Evolutionary conservation across 2,329 filamentous ascomycete species (phyloP).

Genomic region (Aspergillus quadricinctus): DNA sequence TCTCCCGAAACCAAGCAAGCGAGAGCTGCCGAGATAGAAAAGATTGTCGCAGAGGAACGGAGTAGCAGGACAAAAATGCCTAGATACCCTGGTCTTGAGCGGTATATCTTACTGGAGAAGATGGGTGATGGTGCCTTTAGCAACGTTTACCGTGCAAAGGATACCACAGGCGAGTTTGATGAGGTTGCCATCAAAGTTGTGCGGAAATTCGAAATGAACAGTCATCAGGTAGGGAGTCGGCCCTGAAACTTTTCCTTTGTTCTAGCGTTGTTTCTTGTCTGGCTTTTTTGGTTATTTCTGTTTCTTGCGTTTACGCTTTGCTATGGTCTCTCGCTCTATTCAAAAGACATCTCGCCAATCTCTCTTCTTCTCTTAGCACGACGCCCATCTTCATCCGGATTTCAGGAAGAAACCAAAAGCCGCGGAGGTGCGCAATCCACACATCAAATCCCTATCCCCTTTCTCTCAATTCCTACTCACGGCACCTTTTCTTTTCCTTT

Average conservation of each 20-base stretch:
- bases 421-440: conserved; percentile 77
- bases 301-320: conserved; percentile 22
- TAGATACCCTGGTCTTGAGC: conserved; percentile 74
- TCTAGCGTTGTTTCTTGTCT: too few species aligned
- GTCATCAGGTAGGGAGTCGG: conserved; percentile 81
- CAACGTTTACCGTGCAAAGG: conserved; percentile 89
- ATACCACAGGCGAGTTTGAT: conserved; percentile 64
- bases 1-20: conserved; percentile 51
- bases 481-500: conserved; percentile 8
- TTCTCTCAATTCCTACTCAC: conserved; percentile 35
- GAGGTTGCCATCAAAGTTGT: conserved; percentile 98
- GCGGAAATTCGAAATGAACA: conserved; percentile 98
- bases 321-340: conserved; percentile 20
- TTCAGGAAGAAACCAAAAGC: conserved; percentile 93
- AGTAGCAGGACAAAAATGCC: conserved; percentile 82
- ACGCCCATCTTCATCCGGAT: conserved; percentile 90
- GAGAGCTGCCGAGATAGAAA: conserved; percentile 65
- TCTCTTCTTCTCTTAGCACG: conserved; percentile 60
- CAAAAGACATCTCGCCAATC: conserved; percentile 47
- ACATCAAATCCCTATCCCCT: conserved; percentile 3
- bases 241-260: conserved; percentile 21
- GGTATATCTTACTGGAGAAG: conserved; percentile 86
- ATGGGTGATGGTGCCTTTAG: conserved; percentile 99
- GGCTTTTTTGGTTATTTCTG: conserved; percentile 21
- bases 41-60: conserved; percentile 87